These are phyloP conservation scores for Puccinia novopanici DNA, from an alignment of 1,284 basidiomycete genomes.

Conservation along the genomic window DNA sequence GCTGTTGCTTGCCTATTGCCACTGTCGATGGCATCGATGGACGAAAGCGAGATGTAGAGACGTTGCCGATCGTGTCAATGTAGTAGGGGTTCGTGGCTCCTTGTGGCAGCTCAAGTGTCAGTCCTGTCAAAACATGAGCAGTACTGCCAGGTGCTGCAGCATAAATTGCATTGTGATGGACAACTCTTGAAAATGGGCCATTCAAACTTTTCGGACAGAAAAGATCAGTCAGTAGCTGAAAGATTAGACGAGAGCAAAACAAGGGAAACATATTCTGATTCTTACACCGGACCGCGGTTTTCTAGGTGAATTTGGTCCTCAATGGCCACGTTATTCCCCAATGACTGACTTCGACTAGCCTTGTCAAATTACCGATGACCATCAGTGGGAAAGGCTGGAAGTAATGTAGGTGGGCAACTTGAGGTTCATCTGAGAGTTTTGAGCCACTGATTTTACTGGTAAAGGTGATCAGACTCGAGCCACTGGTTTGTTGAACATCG, in stretches of 20 bases:
- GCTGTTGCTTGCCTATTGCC: slow-evolving; percentile 55
- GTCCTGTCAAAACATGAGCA: slow-evolving; percentile 71
- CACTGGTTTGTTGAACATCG: slow-evolving; percentile 34
- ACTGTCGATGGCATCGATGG: slow-evolving; percentile 52
- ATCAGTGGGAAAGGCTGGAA: slow-evolving; percentile 76
- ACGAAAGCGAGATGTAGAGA: slow-evolving; percentile 87
- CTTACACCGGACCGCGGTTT: slow-evolving; percentile 84
- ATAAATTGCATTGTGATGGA: slow-evolving; percentile 73
- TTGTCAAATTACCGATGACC: slow-evolving; percentile 71
- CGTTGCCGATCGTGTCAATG: slow-evolving; percentile 90
- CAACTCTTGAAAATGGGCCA: slow-evolving; percentile 90
- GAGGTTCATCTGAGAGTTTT: slow-evolving; percentile 63
- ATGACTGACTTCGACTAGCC: slow-evolving; percentile 87
- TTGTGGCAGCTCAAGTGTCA: slow-evolving; percentile 76
- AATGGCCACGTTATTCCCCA: slow-evolving; percentile 93
- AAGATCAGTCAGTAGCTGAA: neutral
- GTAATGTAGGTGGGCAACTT: slow-evolving; percentile 75
- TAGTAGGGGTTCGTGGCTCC: slow-evolving; percentile 80
- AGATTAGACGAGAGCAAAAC: neutral
- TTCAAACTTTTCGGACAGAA: slow-evolving; percentile 68
- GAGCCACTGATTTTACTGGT: slow-evolving; percentile 12
- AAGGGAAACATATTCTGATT: slow-evolving; percentile 52
- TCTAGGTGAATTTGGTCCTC: slow-evolving; percentile 80
- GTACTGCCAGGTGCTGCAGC: slow-evolving; percentile 66
- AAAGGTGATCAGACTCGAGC: slow-evolving; percentile 24